Percentiles rank a stretch among this genome's conserved stretches.
phyloP scores from a whole-genome alignment of 176 grass and related monocot species.

The Elymus sibiricus region DNA sequence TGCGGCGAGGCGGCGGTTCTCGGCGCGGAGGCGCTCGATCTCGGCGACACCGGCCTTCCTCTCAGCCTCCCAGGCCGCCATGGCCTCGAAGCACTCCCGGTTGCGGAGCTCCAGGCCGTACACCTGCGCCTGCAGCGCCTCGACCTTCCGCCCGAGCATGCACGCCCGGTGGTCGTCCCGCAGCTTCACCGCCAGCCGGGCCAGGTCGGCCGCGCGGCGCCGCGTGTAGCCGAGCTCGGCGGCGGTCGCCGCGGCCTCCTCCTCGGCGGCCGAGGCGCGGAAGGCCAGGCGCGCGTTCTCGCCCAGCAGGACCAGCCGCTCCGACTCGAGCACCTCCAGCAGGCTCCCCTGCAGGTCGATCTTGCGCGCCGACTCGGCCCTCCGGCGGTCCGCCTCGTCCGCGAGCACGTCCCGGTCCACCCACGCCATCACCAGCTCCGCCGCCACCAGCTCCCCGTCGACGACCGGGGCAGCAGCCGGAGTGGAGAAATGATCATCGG shows the following conservation, averaged over 20 bases:
- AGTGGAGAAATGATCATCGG: too few relatives aligned
- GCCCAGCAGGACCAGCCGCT: slow-evolving; percentile 81
- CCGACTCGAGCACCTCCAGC: slow-evolving; percentile 88
- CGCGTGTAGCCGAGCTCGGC: slow-evolving; percentile 77
- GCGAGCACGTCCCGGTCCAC: slow-evolving; percentile 57
- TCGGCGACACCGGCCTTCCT: slow-evolving; percentile 21
- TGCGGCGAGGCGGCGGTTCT: slow-evolving; percentile 47
- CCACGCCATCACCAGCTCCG: slow-evolving; percentile 59
- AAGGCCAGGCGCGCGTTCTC: slow-evolving; percentile 86
- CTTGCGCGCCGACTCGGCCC: slow-evolving; percentile 50
- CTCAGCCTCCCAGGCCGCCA: slow-evolving; percentile 50
- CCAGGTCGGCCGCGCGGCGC: slow-evolving; percentile 69
- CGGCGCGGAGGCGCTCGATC: slow-evolving; percentile 50
- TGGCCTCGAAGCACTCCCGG: slow-evolving; percentile 67
- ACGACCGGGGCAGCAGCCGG: not conserved
- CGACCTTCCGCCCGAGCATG: slow-evolving; percentile 68
- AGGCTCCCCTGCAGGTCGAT: slow-evolving; percentile 94
- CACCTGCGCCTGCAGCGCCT: slow-evolving; percentile 79
- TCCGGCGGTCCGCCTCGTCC: slow-evolving; percentile 39
- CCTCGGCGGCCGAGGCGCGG: slow-evolving; percentile 50
- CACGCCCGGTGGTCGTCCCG: slow-evolving; percentile 84
- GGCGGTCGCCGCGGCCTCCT: slow-evolving; percentile 37
- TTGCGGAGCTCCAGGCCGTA: slow-evolving; percentile 79
- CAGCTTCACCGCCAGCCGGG: slow-evolving; percentile 64
- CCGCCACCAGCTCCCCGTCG: slow-evolving; percentile 35